Evolutionary conservation across 192 early-diverging fungal species (phyloP).

Genomic region (Umbelopsis sp.): DNA sequence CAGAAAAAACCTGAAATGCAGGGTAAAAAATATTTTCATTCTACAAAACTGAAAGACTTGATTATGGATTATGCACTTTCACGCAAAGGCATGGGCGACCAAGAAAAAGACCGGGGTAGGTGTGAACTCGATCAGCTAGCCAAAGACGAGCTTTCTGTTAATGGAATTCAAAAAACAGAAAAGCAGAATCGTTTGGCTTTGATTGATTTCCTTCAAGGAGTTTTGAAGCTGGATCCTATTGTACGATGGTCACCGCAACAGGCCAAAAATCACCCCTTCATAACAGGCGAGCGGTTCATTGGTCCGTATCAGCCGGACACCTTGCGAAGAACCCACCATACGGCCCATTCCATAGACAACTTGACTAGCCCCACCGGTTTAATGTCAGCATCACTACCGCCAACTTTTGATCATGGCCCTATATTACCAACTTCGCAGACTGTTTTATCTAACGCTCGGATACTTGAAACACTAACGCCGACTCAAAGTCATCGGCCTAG

Average conservation of each 20-base stretch:
- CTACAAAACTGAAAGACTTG: slow-evolving; percentile 21
- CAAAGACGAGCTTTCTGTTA: not conserved
- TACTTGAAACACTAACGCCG: not conserved
- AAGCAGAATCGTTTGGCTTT: slow-evolving; percentile 75
- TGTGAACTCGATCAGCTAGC: slow-evolving; percentile 1
- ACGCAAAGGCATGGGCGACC: slow-evolving; percentile 13
- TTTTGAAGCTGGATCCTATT: slow-evolving; percentile 89
- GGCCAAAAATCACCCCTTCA: slow-evolving; percentile 93
- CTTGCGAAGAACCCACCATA: not conserved
- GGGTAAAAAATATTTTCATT: slow-evolving; percentile 26
- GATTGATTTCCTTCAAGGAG: slow-evolving; percentile 89
- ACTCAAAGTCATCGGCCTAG: not conserved
- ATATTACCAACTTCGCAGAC: not conserved
- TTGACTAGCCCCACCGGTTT: not conserved
- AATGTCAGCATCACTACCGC: not conserved
- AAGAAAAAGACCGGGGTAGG: slow-evolving; percentile 21
- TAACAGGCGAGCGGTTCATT: slow-evolving; percentile 82
- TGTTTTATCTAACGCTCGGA: not conserved
- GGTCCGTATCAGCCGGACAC: slow-evolving; percentile 65
- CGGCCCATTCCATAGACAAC: not conserved
- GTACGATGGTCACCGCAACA: slow-evolving; percentile 96
- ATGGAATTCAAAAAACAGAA: slow-evolving; percentile 50
- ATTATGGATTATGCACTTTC: slow-evolving; percentile 23
- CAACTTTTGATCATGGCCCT: not conserved
- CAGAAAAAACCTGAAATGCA: slow-evolving; percentile 24